Base-by-base conservation (phyloP, 2,329 filamentous ascomycete genomes). In the Sclerotinia spermophila region DNA sequence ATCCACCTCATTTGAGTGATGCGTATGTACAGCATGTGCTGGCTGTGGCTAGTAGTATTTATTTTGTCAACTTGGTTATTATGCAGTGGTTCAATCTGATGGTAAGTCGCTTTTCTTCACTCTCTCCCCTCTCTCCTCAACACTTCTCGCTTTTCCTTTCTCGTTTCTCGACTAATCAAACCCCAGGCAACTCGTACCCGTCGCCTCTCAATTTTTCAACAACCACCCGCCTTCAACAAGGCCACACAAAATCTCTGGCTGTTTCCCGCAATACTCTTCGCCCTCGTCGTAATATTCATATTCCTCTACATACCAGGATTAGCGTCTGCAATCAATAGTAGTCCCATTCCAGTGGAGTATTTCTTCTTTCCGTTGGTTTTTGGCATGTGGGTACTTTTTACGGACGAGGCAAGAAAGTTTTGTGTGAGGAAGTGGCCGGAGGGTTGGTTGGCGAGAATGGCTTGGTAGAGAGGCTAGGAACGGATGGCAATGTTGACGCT, bases 21-120 rank as follows among this genome's bases (percentile, higher is more conserved):
- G 81, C 82, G 2, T 84, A 88, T 71, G 88, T 87, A 76, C 35
- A 45, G 85, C 84, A 75, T 80, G 83, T 19, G 68, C 35, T 74
- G 5, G 66, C 61, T 56, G 77, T 71, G 72, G 68, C 76, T 66
- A 82, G 65, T 69, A 82, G 79, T 15, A 89, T 94, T 71, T 94
- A 94, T 80, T 94, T 94, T 76, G 86, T 93, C 74, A 94, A 89
- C 71, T 82, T 94, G 44, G 91, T 94, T 5, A 87, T 94, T 65
- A 93, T 94, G 90, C 90, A 92, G 83, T 89, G 89, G 84, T 93
- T 93, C 83, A 92, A 91, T 77, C 82, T 93, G 2, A 85, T 93
- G 77, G 69, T 68, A 68, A 71, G 66, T 7, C 42, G 24, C 7
- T 24, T 40, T 30, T 24, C 24, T 17, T 19, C 45, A 1, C 35